Evolutionary conservation across 495 filamentous ascomycete species (phyloP), one percentile per base, ranked within the genome.

Genomic region (Hyaloscypha finlandica): DNA sequence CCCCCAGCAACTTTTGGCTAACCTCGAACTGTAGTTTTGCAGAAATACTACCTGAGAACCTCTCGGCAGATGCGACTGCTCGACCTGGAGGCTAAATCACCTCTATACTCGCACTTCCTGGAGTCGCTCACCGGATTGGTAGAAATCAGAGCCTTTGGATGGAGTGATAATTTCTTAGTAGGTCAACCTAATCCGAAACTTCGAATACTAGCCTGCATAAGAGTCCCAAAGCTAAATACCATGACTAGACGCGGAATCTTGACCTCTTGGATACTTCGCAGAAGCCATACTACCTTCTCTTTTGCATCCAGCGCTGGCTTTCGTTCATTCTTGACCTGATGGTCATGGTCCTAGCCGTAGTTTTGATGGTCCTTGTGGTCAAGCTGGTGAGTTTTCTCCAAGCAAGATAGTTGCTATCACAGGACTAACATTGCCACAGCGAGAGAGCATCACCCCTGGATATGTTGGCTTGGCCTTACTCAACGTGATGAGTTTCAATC

Each of bases 11-110:
- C 35, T 30, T 8, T 30, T 35, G 4, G 19, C 64, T 66, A 22
- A 66, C 29, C 6, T 35, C 11, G n/a, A 25, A 37, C 5, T 51
- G 20, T 29, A 66, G 64, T 59, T 6, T 52, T 68, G 22, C 65
- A 68, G 33, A 62, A 63, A 37, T 58, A 84, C 42, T 91, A 91
- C 65, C 78, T 91, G 5, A 80, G 84, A 12, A 90, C 88, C 1
- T 89, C 87, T 2, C 82, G 87, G 4, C 88, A 89, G 68, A 74
- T 90, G 6, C 85, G 88, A 39, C 78, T 87, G 53, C 75, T 90
- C 25, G 88, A 90, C 35, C 84, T 86, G 6, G 82, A 88, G 67
- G 73, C 78, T 16, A 86, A 87, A 71, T 80, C 86, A 4, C 85
- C 86, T 3, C 75, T 89, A 1, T 88, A 83, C 63, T 82, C 85